Evolutionary conservation across 768 basidiomycete genomes (phyloP).

Genomic region (Multifurca ochricompacta): DNA sequence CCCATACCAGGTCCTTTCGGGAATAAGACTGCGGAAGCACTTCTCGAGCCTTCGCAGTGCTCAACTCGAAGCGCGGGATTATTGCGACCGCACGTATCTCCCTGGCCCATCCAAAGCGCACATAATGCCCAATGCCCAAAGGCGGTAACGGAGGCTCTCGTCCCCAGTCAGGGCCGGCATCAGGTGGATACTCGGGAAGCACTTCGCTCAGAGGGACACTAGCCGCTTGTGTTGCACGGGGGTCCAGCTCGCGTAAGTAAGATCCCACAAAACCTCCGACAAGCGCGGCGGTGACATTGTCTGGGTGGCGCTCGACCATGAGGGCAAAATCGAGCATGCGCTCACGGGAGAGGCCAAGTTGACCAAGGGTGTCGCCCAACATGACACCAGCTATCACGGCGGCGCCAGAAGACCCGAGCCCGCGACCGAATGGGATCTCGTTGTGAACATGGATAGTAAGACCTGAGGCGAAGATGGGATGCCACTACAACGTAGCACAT

Average conservation of each 20-base stretch:
- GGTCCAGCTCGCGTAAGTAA: slow-evolving; percentile 86
- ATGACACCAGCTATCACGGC: slow-evolving; percentile 98
- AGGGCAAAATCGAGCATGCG: slow-evolving; percentile 92
- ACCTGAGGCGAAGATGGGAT: slow-evolving; percentile 69
- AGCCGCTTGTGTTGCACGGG: slow-evolving; percentile 70
- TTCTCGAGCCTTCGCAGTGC: slow-evolving; percentile 88
- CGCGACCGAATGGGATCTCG: slow-evolving; percentile 96
- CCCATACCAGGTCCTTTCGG: slow-evolving; percentile 76
- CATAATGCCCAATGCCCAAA: slow-evolving; percentile 85
- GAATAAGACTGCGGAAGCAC: slow-evolving; percentile 83
- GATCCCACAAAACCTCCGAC: slow-evolving; percentile 96
- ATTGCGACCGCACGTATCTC: slow-evolving; percentile 89
- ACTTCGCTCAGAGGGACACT: slow-evolving; percentile 94
- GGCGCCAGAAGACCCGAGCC: slow-evolving; percentile 94
- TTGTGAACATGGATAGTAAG: slow-evolving; percentile 77
- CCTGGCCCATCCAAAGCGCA: slow-evolving; percentile 79
- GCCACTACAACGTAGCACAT: slow-evolving; percentile 86
- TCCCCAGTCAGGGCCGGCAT: slow-evolving; percentile 92
- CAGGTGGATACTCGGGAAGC: slow-evolving; percentile 88
- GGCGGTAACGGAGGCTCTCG: slow-evolving; percentile 82
- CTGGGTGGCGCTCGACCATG: slow-evolving; percentile 99
- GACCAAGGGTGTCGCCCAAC: slow-evolving; percentile 76
- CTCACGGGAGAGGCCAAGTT: slow-evolving; percentile 55
- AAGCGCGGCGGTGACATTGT: slow-evolving; percentile 96
- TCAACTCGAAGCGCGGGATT: slow-evolving; percentile 91